Percentiles rank a stretch among this genome's conserved stretches.
phyloP scores from a whole-genome alignment of 2,329 filamentous ascomycete genomes.

The Elsinoe ampelina region DNA sequence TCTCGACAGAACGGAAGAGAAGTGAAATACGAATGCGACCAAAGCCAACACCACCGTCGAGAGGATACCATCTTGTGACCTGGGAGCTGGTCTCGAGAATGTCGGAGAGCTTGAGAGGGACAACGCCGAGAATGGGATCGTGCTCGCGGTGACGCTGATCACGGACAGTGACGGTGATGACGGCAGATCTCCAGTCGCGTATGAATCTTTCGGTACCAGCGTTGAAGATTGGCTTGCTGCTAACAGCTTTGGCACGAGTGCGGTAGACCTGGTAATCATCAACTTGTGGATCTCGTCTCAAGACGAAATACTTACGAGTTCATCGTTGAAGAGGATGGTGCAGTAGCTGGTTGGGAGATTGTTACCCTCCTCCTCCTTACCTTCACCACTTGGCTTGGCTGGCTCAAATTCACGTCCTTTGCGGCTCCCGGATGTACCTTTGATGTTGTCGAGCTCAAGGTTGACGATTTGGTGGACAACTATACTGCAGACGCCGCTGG shows the following conservation, averaged over 20 bases:
- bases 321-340: constrained; percentile 82
- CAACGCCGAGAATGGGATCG: constrained; percentile 86
- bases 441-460: constrained; percentile 81
- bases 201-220: constrained; percentile 89
- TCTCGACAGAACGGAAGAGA: constrained; percentile 82
- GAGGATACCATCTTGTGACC: constrained; percentile 85
- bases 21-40: constrained; percentile 81
- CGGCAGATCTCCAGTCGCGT: constrained; percentile 81
- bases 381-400: constrained; percentile 73
- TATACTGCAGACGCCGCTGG: constrained; percentile 76
- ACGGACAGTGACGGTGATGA: constrained; percentile 79
- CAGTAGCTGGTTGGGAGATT: constrained; percentile 85
- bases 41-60: constrained; percentile 85
- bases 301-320: constrained; percentile 46
- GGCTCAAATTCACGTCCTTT: constrained; percentile 85
- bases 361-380: constrained; percentile 72
- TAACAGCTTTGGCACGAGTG: constrained; percentile 88
- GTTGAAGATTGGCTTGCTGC: constrained; percentile 93
- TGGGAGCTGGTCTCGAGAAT: constrained; percentile 83
- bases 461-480: constrained; percentile 93
- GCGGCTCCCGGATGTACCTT: constrained; percentile 70
- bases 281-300: constrained; percentile 5
- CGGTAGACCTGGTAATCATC: constrained; percentile 58
- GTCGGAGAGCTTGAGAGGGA: constrained; percentile 78
- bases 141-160: constrained; percentile 86